Evolutionary conservation across 768 basidiomycete genomes (phyloP).

Genomic region (Tricholoma hemisulphureum): DNA sequence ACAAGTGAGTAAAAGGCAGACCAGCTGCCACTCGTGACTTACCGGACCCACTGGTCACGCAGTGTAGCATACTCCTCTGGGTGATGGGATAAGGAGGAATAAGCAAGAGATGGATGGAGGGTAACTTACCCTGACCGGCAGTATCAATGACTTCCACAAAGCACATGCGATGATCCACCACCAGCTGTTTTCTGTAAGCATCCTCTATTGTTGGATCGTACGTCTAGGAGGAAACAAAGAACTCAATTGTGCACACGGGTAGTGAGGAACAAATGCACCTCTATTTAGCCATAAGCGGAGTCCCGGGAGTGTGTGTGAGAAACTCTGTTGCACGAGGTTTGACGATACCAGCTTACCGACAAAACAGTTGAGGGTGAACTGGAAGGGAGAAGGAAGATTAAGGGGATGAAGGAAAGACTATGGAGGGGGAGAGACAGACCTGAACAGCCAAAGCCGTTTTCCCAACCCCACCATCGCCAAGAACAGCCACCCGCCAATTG

Average conservation of each 20-base stretch:
- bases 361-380: constrained; percentile 97
- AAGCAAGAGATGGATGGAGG: constrained; percentile 9
- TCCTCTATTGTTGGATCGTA: constrained; percentile 99
- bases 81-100: constrained; percentile 14
- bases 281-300: constrained; percentile 33
- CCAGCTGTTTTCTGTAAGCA: constrained; percentile 92
- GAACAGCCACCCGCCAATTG: constrained; percentile 92
- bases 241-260: constrained; percentile 7
- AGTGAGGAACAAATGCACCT: constrained; percentile 41
- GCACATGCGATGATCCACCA: constrained; percentile 94
- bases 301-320: constrained; percentile 8
- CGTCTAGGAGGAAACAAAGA: constrained; percentile 49
- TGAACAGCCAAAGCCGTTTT: constrained; percentile 97
- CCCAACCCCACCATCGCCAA: constrained; percentile 96
- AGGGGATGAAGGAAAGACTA: neutral
- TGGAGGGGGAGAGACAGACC: constrained; percentile 48
- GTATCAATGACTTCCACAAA: constrained; percentile 97
- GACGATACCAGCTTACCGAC: constrained; percentile 64
- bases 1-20: constrained; percentile 7
- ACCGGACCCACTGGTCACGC: constrained; percentile 98
- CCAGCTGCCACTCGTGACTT: constrained; percentile 30
- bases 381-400: constrained; percentile 12
- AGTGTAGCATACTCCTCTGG: constrained; percentile 96
- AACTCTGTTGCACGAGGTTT: constrained; percentile 6
- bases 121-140: constrained; percentile 84